Percentiles rank a stretch among this genome's conserved stretches.
phyloP scores from a whole-genome alignment of 148 eudicot species.

The Amaranthus palmeri region DNA sequence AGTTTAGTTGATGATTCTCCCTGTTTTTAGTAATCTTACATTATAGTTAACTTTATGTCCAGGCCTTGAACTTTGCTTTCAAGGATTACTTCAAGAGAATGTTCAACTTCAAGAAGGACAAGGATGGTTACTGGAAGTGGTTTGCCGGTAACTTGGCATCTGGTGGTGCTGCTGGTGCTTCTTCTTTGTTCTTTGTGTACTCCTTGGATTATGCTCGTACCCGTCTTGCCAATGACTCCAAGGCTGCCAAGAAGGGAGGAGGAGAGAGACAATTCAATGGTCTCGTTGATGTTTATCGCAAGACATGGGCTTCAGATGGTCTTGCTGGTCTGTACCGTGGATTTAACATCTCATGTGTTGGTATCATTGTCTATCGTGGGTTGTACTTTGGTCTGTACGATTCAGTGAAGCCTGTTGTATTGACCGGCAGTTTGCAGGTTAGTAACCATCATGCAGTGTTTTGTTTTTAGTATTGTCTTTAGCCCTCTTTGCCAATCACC shows the following conservation, averaged over 20 bases:
- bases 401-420: slow-evolving; percentile 59
- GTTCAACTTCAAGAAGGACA: slow-evolving; percentile 78
- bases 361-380: slow-evolving; percentile 74
- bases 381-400: slow-evolving; percentile 73
- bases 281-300: slow-evolving; percentile 57
- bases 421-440: slow-evolving; percentile 63
- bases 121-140: slow-evolving; percentile 82
- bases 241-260: slow-evolving; percentile 69
- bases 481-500: background rate
- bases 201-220: slow-evolving; percentile 73
- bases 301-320: slow-evolving; percentile 60
- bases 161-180: slow-evolving; percentile 81
- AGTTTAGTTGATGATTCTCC: background rate
- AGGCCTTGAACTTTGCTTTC: slow-evolving; percentile 84
- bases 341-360: slow-evolving; percentile 69
- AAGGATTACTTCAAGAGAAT: slow-evolving; percentile 76
- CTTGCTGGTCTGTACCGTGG: slow-evolving; percentile 76
- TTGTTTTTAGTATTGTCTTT: background rate
- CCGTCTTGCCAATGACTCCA: slow-evolving; percentile 63
- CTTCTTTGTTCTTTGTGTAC: slow-evolving; percentile 56
- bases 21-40: background rate
- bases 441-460: background rate
- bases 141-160: slow-evolving; percentile 78
- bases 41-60: background rate
- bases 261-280: slow-evolving; percentile 73